phyloP scores from a whole-genome alignment of 768 basidiomycete genomes.

The Phlegmacium glaucopus region DNA sequence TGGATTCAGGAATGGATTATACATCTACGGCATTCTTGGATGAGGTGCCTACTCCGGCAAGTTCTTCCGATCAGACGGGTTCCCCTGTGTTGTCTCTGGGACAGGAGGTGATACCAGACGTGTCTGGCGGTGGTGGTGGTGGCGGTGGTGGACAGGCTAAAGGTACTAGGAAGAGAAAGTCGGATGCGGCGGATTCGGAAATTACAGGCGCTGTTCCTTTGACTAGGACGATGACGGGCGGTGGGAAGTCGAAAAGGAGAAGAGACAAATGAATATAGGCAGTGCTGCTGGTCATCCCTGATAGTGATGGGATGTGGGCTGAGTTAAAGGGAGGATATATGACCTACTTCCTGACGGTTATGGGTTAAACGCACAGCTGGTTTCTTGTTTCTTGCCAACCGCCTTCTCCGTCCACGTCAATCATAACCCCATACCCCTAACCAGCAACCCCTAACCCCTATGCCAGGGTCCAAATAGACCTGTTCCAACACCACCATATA shows the following conservation, averaged over 20 bases:
- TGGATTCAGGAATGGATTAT: slow-evolving; percentile 13
- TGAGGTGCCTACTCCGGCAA: slow-evolving; percentile 22
- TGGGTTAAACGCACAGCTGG: no score
- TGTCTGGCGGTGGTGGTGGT: slow-evolving; percentile 7
- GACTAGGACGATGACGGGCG: slow-evolving; percentile 1
- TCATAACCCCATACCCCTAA: no score
- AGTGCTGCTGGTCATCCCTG: neutral
- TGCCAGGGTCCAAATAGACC: no score
- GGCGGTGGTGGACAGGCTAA: slow-evolving; percentile 13
- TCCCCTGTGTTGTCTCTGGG: slow-evolving; percentile 22
- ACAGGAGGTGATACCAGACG: slow-evolving; percentile 14
- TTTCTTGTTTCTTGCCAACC: no score
- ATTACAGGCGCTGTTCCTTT: neutral
- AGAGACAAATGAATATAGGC: slow-evolving; percentile 6
- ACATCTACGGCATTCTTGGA: slow-evolving; percentile 25
- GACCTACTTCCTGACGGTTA: no score
- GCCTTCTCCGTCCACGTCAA: no score
- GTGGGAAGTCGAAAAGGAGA: slow-evolving; percentile 12
- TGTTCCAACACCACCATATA: no score
- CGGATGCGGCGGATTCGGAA: slow-evolving; percentile 9
- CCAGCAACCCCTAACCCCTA: no score
- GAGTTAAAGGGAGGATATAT: no score
- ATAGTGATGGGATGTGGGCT: no score
- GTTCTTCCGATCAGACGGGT: slow-evolving; percentile 14
- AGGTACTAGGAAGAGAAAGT: slow-evolving; percentile 17